Percentiles rank a stretch among this genome's conserved stretches.
Evolutionary conservation across 2,329 filamentous ascomycete species (phyloP).

Genomic region (Paecilomyces dactylethromorphus): DNA sequence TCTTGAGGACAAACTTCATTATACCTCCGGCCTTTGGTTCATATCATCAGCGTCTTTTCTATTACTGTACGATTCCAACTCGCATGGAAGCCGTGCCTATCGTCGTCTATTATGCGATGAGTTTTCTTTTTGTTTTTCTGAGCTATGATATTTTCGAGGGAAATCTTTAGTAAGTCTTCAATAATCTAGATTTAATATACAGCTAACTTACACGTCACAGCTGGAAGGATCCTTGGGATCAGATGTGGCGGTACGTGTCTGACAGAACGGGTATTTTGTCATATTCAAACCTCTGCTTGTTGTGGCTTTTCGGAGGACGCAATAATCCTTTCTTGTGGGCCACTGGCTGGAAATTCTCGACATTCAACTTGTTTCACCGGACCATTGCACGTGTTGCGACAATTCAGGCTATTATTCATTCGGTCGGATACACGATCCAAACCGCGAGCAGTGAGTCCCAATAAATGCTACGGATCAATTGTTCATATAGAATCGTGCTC

Average conservation of each 20-base stretch:
- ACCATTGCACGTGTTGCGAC: conserved; percentile 59
- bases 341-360: conserved; percentile 63
- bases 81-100: conserved; percentile 43
- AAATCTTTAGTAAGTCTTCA: conserved; percentile 41
- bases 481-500: neutral
- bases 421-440: conserved; percentile 49
- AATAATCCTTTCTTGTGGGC: conserved; percentile 62
- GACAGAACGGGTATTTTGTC: conserved; percentile 60
- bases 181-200: neutral
- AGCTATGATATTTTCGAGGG: conserved; percentile 39
- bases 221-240: conserved; percentile 14
- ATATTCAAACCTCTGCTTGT: conserved; percentile 56
- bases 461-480: neutral
- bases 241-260: conserved; percentile 51
- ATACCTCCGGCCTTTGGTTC: conserved; percentile 39
- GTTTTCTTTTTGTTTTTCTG: conserved; percentile 36
- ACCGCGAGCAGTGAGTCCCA: conserved; percentile 11
- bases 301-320: conserved; percentile 62
- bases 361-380: conserved; percentile 62
- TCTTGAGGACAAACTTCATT: conserved; percentile 33
- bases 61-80: conserved; percentile 42
- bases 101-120: conserved; percentile 39
- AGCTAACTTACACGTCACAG: conserved; percentile 1
- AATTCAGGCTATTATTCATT: conserved; percentile 57
- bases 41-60: conserved; percentile 34